These are phyloP conservation scores for Calonectria henricotiae DNA, from an alignment of 2,329 filamentous ascomycete species.

Conservation along the genomic window DNA sequence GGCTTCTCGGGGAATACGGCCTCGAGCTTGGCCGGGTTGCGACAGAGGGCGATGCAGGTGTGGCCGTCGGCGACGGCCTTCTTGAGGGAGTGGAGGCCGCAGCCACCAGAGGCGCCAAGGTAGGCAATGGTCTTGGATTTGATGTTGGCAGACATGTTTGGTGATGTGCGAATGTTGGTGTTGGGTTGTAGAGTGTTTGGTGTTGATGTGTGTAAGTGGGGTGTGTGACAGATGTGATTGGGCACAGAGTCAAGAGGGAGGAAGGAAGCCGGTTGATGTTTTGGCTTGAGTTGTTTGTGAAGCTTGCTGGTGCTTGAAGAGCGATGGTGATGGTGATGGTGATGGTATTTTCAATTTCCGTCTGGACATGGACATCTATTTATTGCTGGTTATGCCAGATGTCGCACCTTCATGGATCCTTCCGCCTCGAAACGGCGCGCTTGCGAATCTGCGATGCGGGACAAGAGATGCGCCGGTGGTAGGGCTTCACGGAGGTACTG, in stretches of 20 bases:
- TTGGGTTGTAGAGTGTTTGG: not conserved
- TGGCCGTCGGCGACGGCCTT: slow-evolving; percentile 57
- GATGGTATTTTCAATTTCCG: slow-evolving; percentile 12
- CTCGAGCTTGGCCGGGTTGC: slow-evolving; percentile 61
- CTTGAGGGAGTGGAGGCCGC: slow-evolving; percentile 59
- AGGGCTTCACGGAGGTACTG: slow-evolving; percentile 29
- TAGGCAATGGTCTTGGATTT: slow-evolving; percentile 52
- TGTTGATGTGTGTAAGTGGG: not conserved
- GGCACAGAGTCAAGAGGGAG: not conserved
- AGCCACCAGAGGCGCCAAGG: slow-evolving; percentile 64
- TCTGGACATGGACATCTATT: slow-evolving; percentile 32
- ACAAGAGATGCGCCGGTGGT: slow-evolving; percentile 21
- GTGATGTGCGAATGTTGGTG: slow-evolving; percentile 34
- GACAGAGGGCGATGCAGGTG: slow-evolving; percentile 61
- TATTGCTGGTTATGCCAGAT: slow-evolving; percentile 27
- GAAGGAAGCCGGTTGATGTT: not conserved
- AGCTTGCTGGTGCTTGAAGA: not conserved
- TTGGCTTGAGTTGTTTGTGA: slow-evolving; percentile 3
- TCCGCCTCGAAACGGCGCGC: slow-evolving; percentile 34
- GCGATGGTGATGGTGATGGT: not conserved
- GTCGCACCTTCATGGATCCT: slow-evolving; percentile 8
- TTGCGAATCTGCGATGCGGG: slow-evolving; percentile 25
- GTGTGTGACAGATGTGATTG: not conserved
- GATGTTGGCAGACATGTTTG: slow-evolving; percentile 1
- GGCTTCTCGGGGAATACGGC: slow-evolving; percentile 51